Base-by-base conservation (phyloP, 2,329 filamentous ascomycete species). In the Zymoseptoria tritici region DNA sequence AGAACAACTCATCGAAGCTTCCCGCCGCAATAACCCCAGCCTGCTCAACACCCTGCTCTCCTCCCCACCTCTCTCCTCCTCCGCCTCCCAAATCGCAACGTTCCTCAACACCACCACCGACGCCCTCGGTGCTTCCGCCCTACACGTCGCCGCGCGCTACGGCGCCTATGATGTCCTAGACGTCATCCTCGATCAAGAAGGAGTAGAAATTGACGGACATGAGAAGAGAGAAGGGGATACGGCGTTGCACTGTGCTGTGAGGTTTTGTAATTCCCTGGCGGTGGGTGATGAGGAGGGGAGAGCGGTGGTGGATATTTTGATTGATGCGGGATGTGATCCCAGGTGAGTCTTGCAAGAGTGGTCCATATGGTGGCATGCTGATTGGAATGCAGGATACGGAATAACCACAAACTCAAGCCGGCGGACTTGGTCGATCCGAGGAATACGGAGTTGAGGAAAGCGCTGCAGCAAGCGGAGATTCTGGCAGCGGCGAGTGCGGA, bases 1-100 rank as follows among this genome's bases (percentile, higher is more conserved):
- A 74, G 93, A 97, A 79, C 84, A 90, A 71, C 84, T 97, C 68
- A 85, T 97, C 76, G 93, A 96, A 79, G 90, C 94, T 69, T 96
- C 90, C 78, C 90, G 93, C 62, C 85, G 91, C 71, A 93, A 97
- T 82, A 97, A 97, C 77, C 86, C 86, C 67, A 87, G 93, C 57
- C 85, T 97, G 62, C 85, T 97, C 59, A 78, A 83, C 68, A 87
- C 94, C 69, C 83, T 92, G 59, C 81, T 97, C 66, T 77, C 82
- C 50, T 77, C 78, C 65, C 56, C 54, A 22, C 63, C 67, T 1
- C 78, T 84, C 71, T 73, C 74, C 64, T 74, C 77, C 57, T 72
- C 78, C 7, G 76, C 80, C 57, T 81, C 84, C 60, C 81, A 89
- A 69, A 85, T 90, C 62, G 86, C 91, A 36, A 75, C 83, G 55